Percentiles rank a stretch among this genome's conserved stretches.
These are phyloP conservation scores for Trichoderma gamsii DNA, from an alignment of 495 filamentous ascomycete species.

Conservation along the genomic window DNA sequence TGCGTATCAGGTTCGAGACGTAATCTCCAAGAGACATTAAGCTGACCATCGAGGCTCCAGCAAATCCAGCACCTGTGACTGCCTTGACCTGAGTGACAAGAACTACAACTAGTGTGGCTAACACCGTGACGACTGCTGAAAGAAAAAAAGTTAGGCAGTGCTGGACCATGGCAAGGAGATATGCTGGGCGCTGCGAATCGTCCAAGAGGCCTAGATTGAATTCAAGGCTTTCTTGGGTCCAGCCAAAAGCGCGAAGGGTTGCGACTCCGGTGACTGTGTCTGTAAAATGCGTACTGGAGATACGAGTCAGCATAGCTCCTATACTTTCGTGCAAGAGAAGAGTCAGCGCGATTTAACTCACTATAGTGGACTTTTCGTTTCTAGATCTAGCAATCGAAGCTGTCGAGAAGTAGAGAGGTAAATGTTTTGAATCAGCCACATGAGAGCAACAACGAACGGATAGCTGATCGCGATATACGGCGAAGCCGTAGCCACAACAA, in stretches of 20 bases:
- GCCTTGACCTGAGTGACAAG: slow-evolving; percentile 28
- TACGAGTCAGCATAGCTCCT: neutral
- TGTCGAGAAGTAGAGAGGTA: slow-evolving; percentile 55
- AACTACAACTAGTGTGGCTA: slow-evolving; percentile 31
- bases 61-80: slow-evolving; percentile 37
- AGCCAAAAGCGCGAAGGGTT: slow-evolving; percentile 41
- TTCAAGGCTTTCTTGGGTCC: slow-evolving; percentile 35
- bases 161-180: slow-evolving; percentile 42
- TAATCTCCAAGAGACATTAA: slow-evolving; percentile 27
- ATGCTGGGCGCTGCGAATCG: slow-evolving; percentile 37
- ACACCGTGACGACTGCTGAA: slow-evolving; percentile 31
- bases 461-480: slow-evolving; percentile 16
- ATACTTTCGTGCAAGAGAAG: neutral
- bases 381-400: slow-evolving; percentile 35
- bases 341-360: slow-evolving; percentile 15
- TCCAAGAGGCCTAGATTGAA: slow-evolving; percentile 37
- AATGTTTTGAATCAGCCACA: slow-evolving; percentile 49
- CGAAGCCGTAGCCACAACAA: slow-evolving; percentile 7
- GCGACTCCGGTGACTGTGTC: slow-evolving; percentile 36
- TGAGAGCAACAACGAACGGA: slow-evolving; percentile 20
- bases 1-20: slow-evolving; percentile 24
- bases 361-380: slow-evolving; percentile 28
- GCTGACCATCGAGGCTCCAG: slow-evolving; percentile 47
- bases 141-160: slow-evolving; percentile 39
- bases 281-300: slow-evolving; percentile 33